These are phyloP conservation scores for Whalleya microplaca DNA, from an alignment of 2,329 filamentous ascomycete genomes.

Conservation along the genomic window DNA sequence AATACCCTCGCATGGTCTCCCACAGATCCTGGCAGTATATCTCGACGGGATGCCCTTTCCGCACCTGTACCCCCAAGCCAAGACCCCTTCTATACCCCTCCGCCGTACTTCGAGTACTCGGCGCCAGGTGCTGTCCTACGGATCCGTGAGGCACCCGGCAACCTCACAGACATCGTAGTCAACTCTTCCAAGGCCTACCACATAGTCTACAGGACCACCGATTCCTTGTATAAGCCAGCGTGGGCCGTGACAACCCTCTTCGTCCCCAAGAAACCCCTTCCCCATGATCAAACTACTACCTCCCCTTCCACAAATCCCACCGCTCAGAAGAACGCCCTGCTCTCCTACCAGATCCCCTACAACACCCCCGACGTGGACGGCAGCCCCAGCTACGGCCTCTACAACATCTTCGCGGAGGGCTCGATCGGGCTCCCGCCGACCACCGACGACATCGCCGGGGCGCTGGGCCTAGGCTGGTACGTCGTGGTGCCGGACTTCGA, in stretches of 20 bases:
- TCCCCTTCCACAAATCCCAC: no score
- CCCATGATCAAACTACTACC: no score
- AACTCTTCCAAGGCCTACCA: slow-evolving; percentile 34
- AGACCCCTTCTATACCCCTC: slow-evolving; percentile 41
- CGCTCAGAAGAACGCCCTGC: slow-evolving; percentile 23
- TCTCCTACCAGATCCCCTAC: slow-evolving; percentile 46
- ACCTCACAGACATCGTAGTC: slow-evolving; percentile 6
- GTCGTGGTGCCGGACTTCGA: slow-evolving; percentile 53
- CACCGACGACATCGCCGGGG: slow-evolving; percentile 34
- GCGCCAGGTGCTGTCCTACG: slow-evolving; percentile 37
- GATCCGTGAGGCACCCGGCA: slow-evolving; percentile 35
- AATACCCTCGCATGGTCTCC: no score
- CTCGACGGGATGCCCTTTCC: no score
- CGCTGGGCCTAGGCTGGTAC: slow-evolving; percentile 49
- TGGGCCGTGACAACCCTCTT: slow-evolving; percentile 45
- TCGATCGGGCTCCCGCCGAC: slow-evolving; percentile 13
- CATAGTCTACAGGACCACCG: slow-evolving; percentile 44
- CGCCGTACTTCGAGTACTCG: slow-evolving; percentile 31
- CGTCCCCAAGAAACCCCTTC: slow-evolving; percentile 16
- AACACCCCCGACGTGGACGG: slow-evolving; percentile 43
- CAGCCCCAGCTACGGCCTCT: slow-evolving; percentile 39
- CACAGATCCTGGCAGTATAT: no score
- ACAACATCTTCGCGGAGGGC: slow-evolving; percentile 10
- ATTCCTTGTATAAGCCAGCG: slow-evolving; percentile 38
- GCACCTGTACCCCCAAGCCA: slow-evolving; percentile 29